phyloP scores from a whole-genome alignment of 257 asterid genomes.

The Mentha longifolia region DNA sequence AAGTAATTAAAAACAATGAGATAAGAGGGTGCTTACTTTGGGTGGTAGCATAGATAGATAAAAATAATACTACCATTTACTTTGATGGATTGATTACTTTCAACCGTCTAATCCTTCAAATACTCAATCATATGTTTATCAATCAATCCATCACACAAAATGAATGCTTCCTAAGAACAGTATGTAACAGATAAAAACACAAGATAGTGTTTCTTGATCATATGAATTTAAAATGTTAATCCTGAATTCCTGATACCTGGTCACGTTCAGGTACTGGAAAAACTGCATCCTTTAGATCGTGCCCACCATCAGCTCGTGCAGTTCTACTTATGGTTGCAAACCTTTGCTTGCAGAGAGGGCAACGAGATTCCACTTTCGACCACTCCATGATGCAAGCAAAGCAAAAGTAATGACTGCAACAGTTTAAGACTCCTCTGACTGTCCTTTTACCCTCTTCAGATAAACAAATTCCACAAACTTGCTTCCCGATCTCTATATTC shows the following conservation, averaged over 20 bases:
- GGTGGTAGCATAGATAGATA: no score
- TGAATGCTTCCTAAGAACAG: no score
- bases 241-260: slow-evolving; percentile 57
- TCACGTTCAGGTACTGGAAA: slow-evolving; percentile 83
- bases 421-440: slow-evolving; percentile 69
- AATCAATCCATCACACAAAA: no score
- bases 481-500: slow-evolving; percentile 67
- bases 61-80: no score
- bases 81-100: no score
- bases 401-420: slow-evolving; percentile 91
- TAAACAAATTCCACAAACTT: slow-evolving; percentile 89
- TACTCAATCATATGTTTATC: no score
- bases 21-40: not conserved
- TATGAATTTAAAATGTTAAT: not conserved
- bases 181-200: slow-evolving; percentile 1
- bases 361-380: slow-evolving; percentile 97
- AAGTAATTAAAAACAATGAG: slow-evolving; percentile 11
- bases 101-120: no score
- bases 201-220: slow-evolving; percentile 8
- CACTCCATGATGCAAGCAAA: slow-evolving; percentile 95
- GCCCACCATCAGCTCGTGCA: slow-evolving; percentile 54
- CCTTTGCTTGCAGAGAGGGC: slow-evolving; percentile 92
- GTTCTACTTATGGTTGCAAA: slow-evolving; percentile 68
- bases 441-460: slow-evolving; percentile 84
- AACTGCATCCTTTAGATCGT: slow-evolving; percentile 55